Evolutionary conservation across 768 basidiomycete species (phyloP).

Genomic region (Phanerodontia chrysosporium): DNA sequence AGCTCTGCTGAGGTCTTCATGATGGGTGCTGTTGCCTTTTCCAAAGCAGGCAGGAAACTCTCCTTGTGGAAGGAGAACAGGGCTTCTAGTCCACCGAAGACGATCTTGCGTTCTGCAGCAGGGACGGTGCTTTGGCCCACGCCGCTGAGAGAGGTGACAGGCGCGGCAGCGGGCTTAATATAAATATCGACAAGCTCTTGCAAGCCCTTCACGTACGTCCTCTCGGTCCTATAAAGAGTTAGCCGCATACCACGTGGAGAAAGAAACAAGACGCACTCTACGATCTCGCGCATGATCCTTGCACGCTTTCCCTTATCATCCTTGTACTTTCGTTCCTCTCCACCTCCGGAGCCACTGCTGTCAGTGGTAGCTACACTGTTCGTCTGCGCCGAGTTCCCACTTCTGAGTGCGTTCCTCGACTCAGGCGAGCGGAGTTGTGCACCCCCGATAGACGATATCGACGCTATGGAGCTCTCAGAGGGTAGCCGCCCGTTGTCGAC

Average conservation of each 20-base stretch:
- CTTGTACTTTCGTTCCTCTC: slow-evolving; percentile 84
- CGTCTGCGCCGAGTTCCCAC: slow-evolving; percentile 58
- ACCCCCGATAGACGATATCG: slow-evolving; percentile 33
- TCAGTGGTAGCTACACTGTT: slow-evolving; percentile 74
- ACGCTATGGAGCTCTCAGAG: slow-evolving; percentile 40
- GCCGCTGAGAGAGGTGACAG: slow-evolving; percentile 66
- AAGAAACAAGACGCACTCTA: slow-evolving; percentile 57
- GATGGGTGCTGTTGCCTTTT: slow-evolving; percentile 68
- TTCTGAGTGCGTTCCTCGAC: slow-evolving; percentile 55
- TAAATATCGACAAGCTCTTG: slow-evolving; percentile 95
- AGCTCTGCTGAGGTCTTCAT: slow-evolving; percentile 45
- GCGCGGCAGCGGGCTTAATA: slow-evolving; percentile 75
- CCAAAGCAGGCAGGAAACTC: slow-evolving; percentile 88
- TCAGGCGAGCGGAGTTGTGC: slow-evolving; percentile 64
- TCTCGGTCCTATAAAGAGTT: slow-evolving; percentile 67
- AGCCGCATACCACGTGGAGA: slow-evolving; percentile 7
- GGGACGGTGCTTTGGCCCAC: slow-evolving; percentile 81
- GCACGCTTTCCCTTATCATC: slow-evolving; percentile 84
- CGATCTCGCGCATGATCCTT: slow-evolving; percentile 85
- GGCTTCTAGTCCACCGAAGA: slow-evolving; percentile 87
- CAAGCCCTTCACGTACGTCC: slow-evolving; percentile 91
- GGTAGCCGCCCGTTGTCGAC: slow-evolving; percentile 54
- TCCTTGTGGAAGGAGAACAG: slow-evolving; percentile 90
- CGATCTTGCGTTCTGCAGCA: slow-evolving; percentile 78
- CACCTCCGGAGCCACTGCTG: slow-evolving; percentile 53